Percentiles rank a stretch among this genome's conserved stretches.
These are phyloP conservation scores for Ustulina deusta DNA, from an alignment of 2,329 filamentous ascomycete genomes.

Conservation along the genomic window DNA sequence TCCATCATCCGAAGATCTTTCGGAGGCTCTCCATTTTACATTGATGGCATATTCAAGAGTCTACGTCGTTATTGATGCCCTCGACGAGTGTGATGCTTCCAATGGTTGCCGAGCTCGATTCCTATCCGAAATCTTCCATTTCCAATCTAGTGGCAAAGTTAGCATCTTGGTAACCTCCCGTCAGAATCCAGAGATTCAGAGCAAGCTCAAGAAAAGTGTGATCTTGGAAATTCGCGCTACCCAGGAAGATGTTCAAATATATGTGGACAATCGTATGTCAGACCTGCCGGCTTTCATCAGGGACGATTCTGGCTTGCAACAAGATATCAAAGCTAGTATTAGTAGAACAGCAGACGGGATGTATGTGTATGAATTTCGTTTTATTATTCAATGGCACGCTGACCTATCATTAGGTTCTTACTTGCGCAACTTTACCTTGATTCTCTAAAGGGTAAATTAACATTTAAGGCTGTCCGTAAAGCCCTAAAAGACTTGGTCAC, in stretches of 20 bases:
- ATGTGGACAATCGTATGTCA: conserved; percentile 34
- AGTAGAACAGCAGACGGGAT: conserved; percentile 49
- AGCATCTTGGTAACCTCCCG: conserved; percentile 21
- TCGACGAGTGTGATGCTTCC: conserved; percentile 11
- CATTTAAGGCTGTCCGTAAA: conserved; percentile 50
- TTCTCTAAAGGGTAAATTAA: conserved; percentile 50
- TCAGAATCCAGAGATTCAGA: neutral
- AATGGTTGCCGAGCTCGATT: neutral
- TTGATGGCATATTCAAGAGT: neutral
- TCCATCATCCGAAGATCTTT: neutral
- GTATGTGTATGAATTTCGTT: conserved; percentile 40
- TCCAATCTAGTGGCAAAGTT: conserved; percentile 30
- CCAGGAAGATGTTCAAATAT: neutral
- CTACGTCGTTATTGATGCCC: conserved; percentile 21
- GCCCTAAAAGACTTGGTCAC: conserved; percentile 50
- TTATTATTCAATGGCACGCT: neutral
- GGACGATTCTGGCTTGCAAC: conserved; percentile 38
- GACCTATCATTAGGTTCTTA: conserved; percentile 51
- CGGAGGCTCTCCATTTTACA: neutral
- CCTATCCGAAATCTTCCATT: neutral
- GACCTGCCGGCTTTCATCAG: conserved; percentile 38
- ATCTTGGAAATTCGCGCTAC: neutral
- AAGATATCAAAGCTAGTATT: conserved; percentile 37
- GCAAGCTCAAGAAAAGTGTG: neutral
- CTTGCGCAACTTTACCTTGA: conserved; percentile 55